These are phyloP conservation scores for Neurospora cerealis DNA, from an alignment of 495 filamentous ascomycete species.

Conservation along the genomic window DNA sequence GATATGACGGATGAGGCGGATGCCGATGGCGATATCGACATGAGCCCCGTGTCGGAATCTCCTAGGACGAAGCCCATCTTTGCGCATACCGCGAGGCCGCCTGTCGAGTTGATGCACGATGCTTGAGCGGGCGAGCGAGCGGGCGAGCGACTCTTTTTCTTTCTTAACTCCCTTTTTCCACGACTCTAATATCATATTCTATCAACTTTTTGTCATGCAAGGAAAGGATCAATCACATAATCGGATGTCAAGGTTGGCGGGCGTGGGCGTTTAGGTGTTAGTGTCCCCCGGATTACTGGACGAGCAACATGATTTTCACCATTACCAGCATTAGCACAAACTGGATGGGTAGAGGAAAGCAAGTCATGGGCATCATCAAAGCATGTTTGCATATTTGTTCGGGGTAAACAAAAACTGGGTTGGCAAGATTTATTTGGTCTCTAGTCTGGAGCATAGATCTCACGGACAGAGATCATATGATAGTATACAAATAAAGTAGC, in stretches of 20 bases:
- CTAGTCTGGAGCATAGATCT: background rate
- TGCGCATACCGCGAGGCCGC: conserved; percentile 72
- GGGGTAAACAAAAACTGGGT: background rate
- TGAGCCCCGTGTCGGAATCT: conserved; percentile 33
- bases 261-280: background rate
- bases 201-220: background rate
- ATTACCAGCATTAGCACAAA: background rate
- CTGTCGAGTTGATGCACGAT: conserved; percentile 78
- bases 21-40: background rate
- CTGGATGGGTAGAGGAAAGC: background rate
- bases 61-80: conserved; percentile 45
- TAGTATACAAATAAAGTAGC: background rate
- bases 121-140: conserved; percentile 1
- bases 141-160: background rate
- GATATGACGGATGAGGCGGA: conserved; percentile 63
- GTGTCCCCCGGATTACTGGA: background rate
- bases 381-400: background rate
- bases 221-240: background rate
- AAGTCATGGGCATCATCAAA: background rate
- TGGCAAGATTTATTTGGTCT: background rate
- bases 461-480: background rate
- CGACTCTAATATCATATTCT: background rate
- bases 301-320: background rate
- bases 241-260: background rate
- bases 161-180: background rate